phyloP scores from a whole-genome alignment of 2,329 filamentous ascomycete species.

The Xylariaceae sp. region DNA sequence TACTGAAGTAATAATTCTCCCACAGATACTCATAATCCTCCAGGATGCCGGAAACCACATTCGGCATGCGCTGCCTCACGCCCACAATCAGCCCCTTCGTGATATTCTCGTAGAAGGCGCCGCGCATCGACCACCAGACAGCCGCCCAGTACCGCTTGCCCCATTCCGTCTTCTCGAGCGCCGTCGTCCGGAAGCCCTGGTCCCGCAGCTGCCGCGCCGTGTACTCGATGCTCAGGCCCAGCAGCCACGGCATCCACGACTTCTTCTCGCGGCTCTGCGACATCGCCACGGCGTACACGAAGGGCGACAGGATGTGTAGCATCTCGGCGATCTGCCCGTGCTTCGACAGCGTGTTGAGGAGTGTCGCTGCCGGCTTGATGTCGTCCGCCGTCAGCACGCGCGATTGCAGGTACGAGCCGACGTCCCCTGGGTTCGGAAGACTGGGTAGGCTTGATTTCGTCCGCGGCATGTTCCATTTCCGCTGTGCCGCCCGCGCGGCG shows the following conservation, averaged over 20 bases:
- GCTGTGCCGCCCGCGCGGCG: slow-evolving; percentile 24
- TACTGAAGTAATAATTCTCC: slow-evolving; percentile 94
- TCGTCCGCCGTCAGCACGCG: slow-evolving; percentile 94
- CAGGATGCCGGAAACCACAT: slow-evolving; percentile 76
- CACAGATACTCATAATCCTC: slow-evolving; percentile 97
- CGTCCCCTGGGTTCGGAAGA: slow-evolving; percentile 74
- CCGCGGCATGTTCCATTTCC: slow-evolving; percentile 87
- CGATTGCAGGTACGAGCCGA: slow-evolving; percentile 79
- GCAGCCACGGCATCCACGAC: slow-evolving; percentile 87
- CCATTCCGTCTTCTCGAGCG: slow-evolving; percentile 88
- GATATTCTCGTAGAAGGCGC: slow-evolving; percentile 90
- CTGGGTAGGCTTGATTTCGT: slow-evolving; percentile 82
- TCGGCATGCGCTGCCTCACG: slow-evolving; percentile 70
- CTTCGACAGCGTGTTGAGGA: slow-evolving; percentile 76
- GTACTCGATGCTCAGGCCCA: slow-evolving; percentile 80
- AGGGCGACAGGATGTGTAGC: slow-evolving; percentile 84
- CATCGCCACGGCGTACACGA: slow-evolving; percentile 80
- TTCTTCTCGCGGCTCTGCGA: slow-evolving; percentile 66
- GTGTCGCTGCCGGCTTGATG: slow-evolving; percentile 82
- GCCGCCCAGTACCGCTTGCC: slow-evolving; percentile 82
- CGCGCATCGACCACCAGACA: slow-evolving; percentile 94
- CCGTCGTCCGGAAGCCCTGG: slow-evolving; percentile 73
- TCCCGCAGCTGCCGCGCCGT: slow-evolving; percentile 78
- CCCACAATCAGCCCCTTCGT: slow-evolving; percentile 70
- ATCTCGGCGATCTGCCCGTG: slow-evolving; percentile 72